Base-by-base conservation (phyloP, 176 grass and related monocot species). In the Bothriochloa decipiens region DNA sequence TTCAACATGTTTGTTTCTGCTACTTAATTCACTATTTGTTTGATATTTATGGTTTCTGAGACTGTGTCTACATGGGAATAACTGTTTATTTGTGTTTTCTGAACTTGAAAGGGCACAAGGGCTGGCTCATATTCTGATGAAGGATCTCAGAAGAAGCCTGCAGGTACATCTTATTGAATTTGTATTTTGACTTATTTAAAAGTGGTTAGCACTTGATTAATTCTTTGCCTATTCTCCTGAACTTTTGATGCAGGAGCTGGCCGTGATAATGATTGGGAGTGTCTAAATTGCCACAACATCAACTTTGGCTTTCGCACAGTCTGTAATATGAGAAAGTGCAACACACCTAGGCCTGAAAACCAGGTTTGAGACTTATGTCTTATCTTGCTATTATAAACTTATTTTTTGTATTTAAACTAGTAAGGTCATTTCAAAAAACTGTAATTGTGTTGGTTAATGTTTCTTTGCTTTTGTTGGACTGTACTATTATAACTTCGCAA, bases 301-400 rank as follows among this genome's bases (percentile, higher is more conserved):
- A 97, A 97, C 81, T 97, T 97, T 50, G 81, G 87, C 25, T 97
- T 97, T 74, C 89, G 94, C n/a, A 87, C 87, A 64, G 89, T 90
- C 32, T 97, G 94, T 84, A 97, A 97, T 81, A 97, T 97, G 94
- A 91, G 94, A 75, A 97, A 94, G 57, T 97, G 94, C 75, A 92
- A 90, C 71, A 97, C 91, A 53, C 89, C 94, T 81, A 93, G 89
- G 70, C 94, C 94, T 81, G 94, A 86, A 84, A 97, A 72, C 76
- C 91, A 91, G 94, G 94, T 97, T 78, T 47, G 84, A 27, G 11
- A 53, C 11, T 72, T 73, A 22, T 57, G 63, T 86, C 25, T 11
- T 36, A 27, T 72, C 41, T 26, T 57, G 35, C n/a, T 74, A 45
- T 25, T 84, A 50, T 49, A 63, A 70, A 14, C 17, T 82, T 53